Base-by-base conservation (phyloP, 192 early-diverging fungal species). In the Chytriomyces sp. region DNA sequence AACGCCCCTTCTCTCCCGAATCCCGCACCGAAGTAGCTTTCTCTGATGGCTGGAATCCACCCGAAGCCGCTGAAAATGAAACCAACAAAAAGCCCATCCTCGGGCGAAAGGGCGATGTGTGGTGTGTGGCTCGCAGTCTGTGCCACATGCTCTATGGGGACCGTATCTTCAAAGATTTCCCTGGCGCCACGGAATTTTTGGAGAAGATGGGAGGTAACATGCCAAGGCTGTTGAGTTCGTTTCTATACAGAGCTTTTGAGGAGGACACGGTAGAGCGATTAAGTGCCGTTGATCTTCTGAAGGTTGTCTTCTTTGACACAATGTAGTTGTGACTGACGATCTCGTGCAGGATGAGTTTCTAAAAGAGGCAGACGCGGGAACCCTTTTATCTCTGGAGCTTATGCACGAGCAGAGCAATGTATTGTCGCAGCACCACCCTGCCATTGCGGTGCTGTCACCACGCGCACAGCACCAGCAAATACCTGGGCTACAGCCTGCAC, bases 261-360 rank as follows among this genome's bases (percentile, higher is more conserved):
- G 34, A 70, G n/a, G 91, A 93, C 75, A 85, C 89, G 12, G 84
- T 82, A 41, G 87, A 89, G 60, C 82, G 93, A 3, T 88, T 90
- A 6, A 91, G 88, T 39, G 91, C 92, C 0, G 75, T 91, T 61
- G 91, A 93, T 57, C 75, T 92, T 0, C 80, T 94, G 36, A 88
- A 86, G 14, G 81, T 92, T 67, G 53, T 58, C 19, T 14, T 58
- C 28, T 58, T 32, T 58, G 3, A 25, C 3, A 28, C 31, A 17
- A 3, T 25, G 12, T 14, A 30, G 14, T 32, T 28, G 17, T 28
- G 28, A 4, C 12, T 58, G 12, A 0, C 28, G 12, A 30, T 7
- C 6, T 61, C n/a, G n/a, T 37, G 32, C 12, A 31, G 63, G 63
- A 65, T 52, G 63, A 65, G 30, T 39, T 94, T 41, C 67, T 70